phyloP scores from a whole-genome alignment of 1,284 basidiomycete genomes.

The Schizophyllum amplum region DNA sequence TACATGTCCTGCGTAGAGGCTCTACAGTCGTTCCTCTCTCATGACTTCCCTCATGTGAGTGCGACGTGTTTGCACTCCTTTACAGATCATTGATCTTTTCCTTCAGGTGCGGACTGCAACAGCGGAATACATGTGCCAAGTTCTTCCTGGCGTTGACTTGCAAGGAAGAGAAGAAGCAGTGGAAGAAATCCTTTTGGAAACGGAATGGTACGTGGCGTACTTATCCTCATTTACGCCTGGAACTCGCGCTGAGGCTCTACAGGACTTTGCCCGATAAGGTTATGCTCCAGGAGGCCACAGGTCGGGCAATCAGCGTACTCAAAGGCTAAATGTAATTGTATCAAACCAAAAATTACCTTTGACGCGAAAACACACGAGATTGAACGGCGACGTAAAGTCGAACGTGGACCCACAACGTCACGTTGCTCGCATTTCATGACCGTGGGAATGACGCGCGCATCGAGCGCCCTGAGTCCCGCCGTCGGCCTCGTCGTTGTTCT shows the following conservation, averaged over 20 bases:
- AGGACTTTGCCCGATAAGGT: slow-evolving; percentile 35
- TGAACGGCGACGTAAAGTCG: neutral
- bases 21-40: slow-evolving; percentile 57
- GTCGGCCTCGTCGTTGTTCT: neutral
- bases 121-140: slow-evolving; percentile 75
- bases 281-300: slow-evolving; percentile 24
- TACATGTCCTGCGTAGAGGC: slow-evolving; percentile 28
- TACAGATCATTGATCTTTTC: slow-evolving; percentile 2
- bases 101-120: slow-evolving; percentile 67
- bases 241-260: slow-evolving; percentile 3
- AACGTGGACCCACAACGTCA: neutral
- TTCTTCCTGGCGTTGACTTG: slow-evolving; percentile 61
- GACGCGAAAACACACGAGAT: too few relatives aligned
- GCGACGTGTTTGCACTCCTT: slow-evolving; percentile 3
- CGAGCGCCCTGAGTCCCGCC: neutral
- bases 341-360: too few relatives aligned
- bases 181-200: slow-evolving; percentile 75
- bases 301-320: slow-evolving; percentile 18
- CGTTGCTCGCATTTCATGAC: neutral
- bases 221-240: neutral
- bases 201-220: slow-evolving; percentile 58
- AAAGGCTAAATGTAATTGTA: neutral
- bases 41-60: slow-evolving; percentile 72
- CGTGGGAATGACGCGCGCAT: neutral
- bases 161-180: slow-evolving; percentile 57